phyloP scores from a whole-genome alignment of 225 moss, liverwort and hornwort species.

The Sphagnum tenellum region DNA sequence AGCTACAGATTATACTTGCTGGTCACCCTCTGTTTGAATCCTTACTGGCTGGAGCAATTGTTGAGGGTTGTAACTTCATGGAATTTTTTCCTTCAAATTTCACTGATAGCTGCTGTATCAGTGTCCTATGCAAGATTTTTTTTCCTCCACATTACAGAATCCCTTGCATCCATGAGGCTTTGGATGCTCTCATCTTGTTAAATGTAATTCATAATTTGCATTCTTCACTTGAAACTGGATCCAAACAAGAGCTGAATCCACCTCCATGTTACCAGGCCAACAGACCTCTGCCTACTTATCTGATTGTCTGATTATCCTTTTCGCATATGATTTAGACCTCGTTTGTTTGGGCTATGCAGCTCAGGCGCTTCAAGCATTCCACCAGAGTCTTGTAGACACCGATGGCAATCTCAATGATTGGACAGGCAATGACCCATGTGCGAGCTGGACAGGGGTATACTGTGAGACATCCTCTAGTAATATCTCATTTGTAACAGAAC shows the following conservation, averaged over 20 bases:
- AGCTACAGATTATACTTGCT: too few relatives aligned
- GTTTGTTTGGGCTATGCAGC: constrained; percentile 21
- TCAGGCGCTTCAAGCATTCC: constrained; percentile 38
- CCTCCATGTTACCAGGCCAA: neutral
- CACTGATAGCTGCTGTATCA: too few relatives aligned
- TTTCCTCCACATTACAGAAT: too few relatives aligned
- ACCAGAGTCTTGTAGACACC: constrained; percentile 27
- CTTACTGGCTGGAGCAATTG: too few relatives aligned
- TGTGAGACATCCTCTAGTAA: constrained; percentile 16
- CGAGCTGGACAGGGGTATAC: constrained; percentile 31
- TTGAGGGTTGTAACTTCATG: too few relatives aligned
- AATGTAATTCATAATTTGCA: neutral
- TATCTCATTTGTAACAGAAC: constrained; percentile 44
- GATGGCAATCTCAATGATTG: constrained; percentile 22
- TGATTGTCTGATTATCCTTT: neutral
- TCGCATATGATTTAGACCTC: neutral
- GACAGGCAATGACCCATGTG: constrained; percentile 53
- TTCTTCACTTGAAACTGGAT: neutral
- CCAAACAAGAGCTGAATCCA: neutral
- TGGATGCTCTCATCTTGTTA: neutral
- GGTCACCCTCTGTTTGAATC: too few relatives aligned
- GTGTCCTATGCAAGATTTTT: too few relatives aligned
- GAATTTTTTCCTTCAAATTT: too few relatives aligned
- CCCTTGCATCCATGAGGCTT: too few relatives aligned
- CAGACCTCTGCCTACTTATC: neutral